Percentiles rank a stretch among this genome's conserved stretches.
Evolutionary conservation across 768 basidiomycete genomes (phyloP).

Genomic region (Auriscalpium vulgare): DNA sequence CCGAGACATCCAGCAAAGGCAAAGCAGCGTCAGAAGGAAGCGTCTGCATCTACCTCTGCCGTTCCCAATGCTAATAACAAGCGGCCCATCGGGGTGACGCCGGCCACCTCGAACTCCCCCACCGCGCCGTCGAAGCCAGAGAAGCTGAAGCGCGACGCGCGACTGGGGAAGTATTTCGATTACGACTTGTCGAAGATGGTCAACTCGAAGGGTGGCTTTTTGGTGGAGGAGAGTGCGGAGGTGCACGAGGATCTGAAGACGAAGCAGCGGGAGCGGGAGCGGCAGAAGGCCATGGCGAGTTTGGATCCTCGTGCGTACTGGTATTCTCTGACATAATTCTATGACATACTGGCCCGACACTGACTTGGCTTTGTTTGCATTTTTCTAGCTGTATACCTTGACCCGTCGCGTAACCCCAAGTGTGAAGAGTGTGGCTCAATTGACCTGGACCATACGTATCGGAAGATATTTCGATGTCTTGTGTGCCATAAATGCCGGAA

Average conservation of each 20-base stretch:
- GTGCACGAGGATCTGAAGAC: conserved; percentile 65
- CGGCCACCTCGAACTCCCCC: conserved; percentile 53
- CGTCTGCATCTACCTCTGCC: conserved; percentile 40
- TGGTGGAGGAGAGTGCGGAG: conserved; percentile 84
- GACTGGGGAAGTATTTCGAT: conserved; percentile 89
- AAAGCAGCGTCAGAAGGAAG: conserved; percentile 59
- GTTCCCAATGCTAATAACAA: conserved; percentile 64
- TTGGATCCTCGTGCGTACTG: conserved; percentile 58
- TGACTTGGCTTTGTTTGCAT: not conserved
- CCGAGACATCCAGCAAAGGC: conserved; percentile 52
- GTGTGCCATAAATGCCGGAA: conserved; percentile 92
- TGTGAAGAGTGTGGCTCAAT: conserved; percentile 83
- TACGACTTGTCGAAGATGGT: conserved; percentile 97
- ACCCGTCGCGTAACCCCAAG: conserved; percentile 67
- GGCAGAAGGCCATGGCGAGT: conserved; percentile 67
- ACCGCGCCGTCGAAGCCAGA: conserved; percentile 40
- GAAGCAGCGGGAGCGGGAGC: conserved; percentile 77
- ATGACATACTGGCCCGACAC: not conserved
- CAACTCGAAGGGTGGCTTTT: conserved; percentile 93
- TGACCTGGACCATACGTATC: conserved; percentile 79
- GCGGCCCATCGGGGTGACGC: conserved; percentile 52
- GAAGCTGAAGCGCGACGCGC: conserved; percentile 62
- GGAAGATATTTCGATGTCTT: conserved; percentile 73
- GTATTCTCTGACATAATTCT: no score
- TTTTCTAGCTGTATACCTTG: conserved; percentile 64